Percentiles rank a stretch among this genome's conserved stretches.
Conservation (phyloP, 768 basidiomycete species). For the Pulveroboletus sp. region DNA sequence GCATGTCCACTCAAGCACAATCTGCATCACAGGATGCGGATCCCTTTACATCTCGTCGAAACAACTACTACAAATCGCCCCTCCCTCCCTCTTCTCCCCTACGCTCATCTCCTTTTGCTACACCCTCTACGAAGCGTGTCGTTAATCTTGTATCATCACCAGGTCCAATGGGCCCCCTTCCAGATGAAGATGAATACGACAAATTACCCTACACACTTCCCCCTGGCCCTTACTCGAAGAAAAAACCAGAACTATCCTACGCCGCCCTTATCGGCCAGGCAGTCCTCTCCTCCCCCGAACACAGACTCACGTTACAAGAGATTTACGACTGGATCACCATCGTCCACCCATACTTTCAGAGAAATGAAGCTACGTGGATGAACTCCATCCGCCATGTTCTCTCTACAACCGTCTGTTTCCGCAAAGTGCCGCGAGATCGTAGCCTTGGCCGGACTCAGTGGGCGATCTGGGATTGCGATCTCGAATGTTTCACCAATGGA, state of each 20-base stretch:
- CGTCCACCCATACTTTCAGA: constrained; percentile 90
- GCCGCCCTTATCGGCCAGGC: constrained; percentile 96
- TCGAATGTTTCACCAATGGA: constrained; percentile 78
- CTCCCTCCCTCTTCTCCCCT: constrained; percentile 61
- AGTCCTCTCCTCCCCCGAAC: constrained; percentile 76
- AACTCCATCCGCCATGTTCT: constrained; percentile 97
- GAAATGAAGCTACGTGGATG: constrained; percentile 94
- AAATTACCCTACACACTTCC: constrained; percentile 73
- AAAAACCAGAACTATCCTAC: constrained; percentile 85
- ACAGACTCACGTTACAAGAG: constrained; percentile 87
- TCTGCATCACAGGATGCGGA: constrained; percentile 32
- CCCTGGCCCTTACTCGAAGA: constrained; percentile 72
- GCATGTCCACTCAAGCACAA: constrained; percentile 28
- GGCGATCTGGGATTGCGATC: constrained; percentile 80
- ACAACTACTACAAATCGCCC: constrained; percentile 41
- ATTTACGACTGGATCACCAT: constrained; percentile 96
- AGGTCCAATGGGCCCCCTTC: constrained; percentile 65
- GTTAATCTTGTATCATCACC: constrained; percentile 83
- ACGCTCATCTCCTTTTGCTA: constrained; percentile 55
- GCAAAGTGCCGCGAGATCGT: constrained; percentile 76
- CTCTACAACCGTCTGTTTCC: constrained; percentile 86
- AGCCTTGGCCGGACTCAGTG: constrained; percentile 79
- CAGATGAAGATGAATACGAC: constrained; percentile 61
- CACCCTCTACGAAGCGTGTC: constrained; percentile 50
- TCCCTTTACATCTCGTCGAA: constrained; percentile 50